These are phyloP conservation scores for Russula griseocarnosa DNA, from an alignment of 768 basidiomycete species.

Conservation along the genomic window DNA sequence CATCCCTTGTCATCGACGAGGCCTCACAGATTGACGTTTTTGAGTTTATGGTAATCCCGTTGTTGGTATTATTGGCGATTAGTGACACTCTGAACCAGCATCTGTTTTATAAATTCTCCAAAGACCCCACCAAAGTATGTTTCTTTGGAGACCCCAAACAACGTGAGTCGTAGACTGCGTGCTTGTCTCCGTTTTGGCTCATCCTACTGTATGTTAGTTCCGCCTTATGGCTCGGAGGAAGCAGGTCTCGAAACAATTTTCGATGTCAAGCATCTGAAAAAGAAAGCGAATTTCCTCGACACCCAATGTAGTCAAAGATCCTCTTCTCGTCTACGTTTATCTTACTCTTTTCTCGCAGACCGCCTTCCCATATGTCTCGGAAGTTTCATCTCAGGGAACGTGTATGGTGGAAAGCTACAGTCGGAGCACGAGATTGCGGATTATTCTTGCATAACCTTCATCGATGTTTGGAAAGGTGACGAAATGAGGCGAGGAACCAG, in stretches of 20 bases:
- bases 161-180: constrained; percentile 34
- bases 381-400: constrained; percentile 44
- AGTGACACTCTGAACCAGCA: constrained; percentile 34
- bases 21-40: constrained; percentile 49
- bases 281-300: constrained; percentile 40
- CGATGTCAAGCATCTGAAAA: constrained; percentile 42
- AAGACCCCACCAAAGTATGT: constrained; percentile 43
- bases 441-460: constrained; percentile 42
- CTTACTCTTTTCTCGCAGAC: constrained; percentile 35
- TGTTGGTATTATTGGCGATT: background rate
- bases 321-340: background rate
- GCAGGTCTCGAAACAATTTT: constrained; percentile 45
- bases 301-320: constrained; percentile 41
- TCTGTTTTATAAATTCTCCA: constrained; percentile 42
- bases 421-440: constrained; percentile 39
- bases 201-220: constrained; percentile 42
- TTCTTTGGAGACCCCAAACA: constrained; percentile 56
- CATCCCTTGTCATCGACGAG: constrained; percentile 51
- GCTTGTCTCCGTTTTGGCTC: background rate
- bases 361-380: constrained; percentile 50
- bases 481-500: constrained; percentile 38
- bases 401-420: constrained; percentile 42
- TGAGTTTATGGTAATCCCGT: constrained; percentile 43
- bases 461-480: constrained; percentile 41
- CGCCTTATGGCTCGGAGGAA: constrained; percentile 47